These are phyloP conservation scores for Lactarius deliciosus DNA, from an alignment of 768 basidiomycete genomes.

Conservation along the genomic window DNA sequence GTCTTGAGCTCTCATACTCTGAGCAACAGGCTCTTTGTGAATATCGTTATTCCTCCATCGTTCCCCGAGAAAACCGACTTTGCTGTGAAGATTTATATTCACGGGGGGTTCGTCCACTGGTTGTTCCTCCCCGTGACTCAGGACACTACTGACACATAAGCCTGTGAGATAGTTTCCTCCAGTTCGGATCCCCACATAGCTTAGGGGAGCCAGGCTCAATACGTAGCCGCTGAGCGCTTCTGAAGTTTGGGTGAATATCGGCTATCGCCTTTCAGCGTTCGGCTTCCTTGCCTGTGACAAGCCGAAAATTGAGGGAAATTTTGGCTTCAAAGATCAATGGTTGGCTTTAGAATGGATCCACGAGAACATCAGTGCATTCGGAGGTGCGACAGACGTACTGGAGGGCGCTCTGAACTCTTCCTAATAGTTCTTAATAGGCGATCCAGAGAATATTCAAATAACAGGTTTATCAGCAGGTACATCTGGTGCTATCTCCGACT, in stretches of 20 bases:
- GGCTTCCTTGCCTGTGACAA: slow-evolving; percentile 71
- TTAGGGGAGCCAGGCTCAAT: slow-evolving; percentile 62
- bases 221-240: slow-evolving; percentile 59
- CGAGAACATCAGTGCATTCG: slow-evolving; percentile 65
- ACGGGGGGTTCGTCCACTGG: slow-evolving; percentile 56
- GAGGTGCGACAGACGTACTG: slow-evolving; percentile 46
- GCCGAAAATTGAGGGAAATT: slow-evolving; percentile 66
- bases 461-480: slow-evolving; percentile 72
- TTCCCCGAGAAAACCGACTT: slow-evolving; percentile 45
- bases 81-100: slow-evolving; percentile 74
- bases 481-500: neutral
- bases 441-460: slow-evolving; percentile 59
- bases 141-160: neutral
- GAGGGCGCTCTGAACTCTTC: neutral
- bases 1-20: neutral
- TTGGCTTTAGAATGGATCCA: slow-evolving; percentile 70
- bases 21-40: slow-evolving; percentile 55
- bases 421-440: slow-evolving; percentile 41
- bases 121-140: neutral
- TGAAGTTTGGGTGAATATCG: slow-evolving; percentile 76
- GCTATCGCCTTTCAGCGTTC: slow-evolving; percentile 73
- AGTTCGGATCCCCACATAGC: slow-evolving; percentile 73
- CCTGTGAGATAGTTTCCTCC: slow-evolving; percentile 55
- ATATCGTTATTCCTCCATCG: slow-evolving; percentile 61
- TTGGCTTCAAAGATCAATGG: slow-evolving; percentile 86